These are phyloP conservation scores for Elongisporangium undulatum DNA, from an alignment of 352 stramenopile species.

Conservation along the genomic window DNA sequence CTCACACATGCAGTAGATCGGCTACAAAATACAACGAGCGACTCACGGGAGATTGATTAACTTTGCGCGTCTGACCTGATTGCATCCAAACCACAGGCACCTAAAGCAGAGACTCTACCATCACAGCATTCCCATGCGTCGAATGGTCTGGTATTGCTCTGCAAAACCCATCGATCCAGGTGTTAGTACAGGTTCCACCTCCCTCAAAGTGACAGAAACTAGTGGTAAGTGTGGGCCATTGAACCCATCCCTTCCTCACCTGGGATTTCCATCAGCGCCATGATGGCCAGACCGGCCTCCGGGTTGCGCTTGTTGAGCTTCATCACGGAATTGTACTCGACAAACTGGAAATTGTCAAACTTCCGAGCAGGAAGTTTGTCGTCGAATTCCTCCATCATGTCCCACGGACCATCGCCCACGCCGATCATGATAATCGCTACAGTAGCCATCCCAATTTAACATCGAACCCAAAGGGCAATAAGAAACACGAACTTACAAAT, in stretches of 20 bases:
- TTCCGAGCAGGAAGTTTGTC: slow-evolving; percentile 32
- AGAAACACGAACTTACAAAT: slow-evolving; percentile 26
- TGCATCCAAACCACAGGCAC: too few relatives aligned
- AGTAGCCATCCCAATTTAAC: too few relatives aligned
- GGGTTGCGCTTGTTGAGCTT: slow-evolving; percentile 39
- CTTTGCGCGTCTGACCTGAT: too few relatives aligned
- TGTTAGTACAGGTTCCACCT: background rate
- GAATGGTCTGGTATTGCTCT: slow-evolving; percentile 39
- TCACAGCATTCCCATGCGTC: slow-evolving; percentile 19
- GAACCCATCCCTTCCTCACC: slow-evolving; percentile 26
- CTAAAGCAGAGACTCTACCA: too few relatives aligned
- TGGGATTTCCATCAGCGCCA: slow-evolving; percentile 50
- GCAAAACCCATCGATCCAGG: background rate
- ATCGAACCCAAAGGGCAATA: background rate
- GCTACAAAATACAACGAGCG: too few relatives aligned
- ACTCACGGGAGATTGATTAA: too few relatives aligned
- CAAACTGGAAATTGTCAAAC: slow-evolving; percentile 68
- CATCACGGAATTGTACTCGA: slow-evolving; percentile 49
- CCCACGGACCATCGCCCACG: slow-evolving; percentile 54
- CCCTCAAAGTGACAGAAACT: too few relatives aligned
- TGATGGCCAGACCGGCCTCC: slow-evolving; percentile 41
- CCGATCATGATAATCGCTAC: slow-evolving; percentile 47
- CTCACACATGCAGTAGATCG: too few relatives aligned
- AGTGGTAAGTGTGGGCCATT: too few relatives aligned
- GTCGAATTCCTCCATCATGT: slow-evolving; percentile 58